Conservation (phyloP, 2,329 filamentous ascomycete genomes). For the Aspergillus neoniger region DNA sequence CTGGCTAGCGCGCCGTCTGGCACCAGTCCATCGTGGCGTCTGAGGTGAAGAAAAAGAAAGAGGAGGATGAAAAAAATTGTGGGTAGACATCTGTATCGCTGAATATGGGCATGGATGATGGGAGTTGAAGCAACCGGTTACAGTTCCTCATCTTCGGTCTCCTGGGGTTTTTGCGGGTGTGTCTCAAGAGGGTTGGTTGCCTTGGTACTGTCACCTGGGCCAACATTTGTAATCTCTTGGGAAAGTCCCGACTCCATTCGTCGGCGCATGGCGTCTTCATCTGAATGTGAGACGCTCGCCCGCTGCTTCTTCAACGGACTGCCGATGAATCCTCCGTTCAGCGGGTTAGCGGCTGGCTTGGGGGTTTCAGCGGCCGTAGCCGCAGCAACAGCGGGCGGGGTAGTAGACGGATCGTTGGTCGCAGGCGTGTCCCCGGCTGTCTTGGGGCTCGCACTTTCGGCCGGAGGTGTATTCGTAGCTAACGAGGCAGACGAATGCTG, state of each 20-base stretch:
- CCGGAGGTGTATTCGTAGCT: constrained; percentile 36
- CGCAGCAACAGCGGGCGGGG: constrained; percentile 35
- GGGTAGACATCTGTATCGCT: not conserved
- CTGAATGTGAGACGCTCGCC: constrained; percentile 47
- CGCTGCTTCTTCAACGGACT: constrained; percentile 52
- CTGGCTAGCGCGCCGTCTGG: constrained; percentile 12
- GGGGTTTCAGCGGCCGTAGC: constrained; percentile 23
- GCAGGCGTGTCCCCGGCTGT: constrained; percentile 40
- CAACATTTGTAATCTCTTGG: constrained; percentile 34
- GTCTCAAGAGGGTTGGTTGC: constrained; percentile 23
- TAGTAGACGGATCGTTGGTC: constrained; percentile 35
- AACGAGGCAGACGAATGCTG: constrained; percentile 64
- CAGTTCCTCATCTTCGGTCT: constrained; percentile 35
- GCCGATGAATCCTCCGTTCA: constrained; percentile 43
- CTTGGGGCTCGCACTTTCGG: constrained; percentile 39
- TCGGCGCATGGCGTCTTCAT: constrained; percentile 43
- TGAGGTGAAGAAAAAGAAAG: not conserved
- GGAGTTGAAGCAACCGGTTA: constrained; percentile 14
- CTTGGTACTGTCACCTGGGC: constrained; percentile 11
- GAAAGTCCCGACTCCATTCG: constrained; percentile 44
- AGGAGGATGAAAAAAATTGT: not conserved
- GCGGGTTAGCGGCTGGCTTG: constrained; percentile 25
- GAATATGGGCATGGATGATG: not conserved
- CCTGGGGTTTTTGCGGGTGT: constrained; percentile 19
- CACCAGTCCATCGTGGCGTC: constrained; percentile 22